Conservation (phyloP, 1,139 yeast species). For the Geotrichum bryndzae region DNA sequence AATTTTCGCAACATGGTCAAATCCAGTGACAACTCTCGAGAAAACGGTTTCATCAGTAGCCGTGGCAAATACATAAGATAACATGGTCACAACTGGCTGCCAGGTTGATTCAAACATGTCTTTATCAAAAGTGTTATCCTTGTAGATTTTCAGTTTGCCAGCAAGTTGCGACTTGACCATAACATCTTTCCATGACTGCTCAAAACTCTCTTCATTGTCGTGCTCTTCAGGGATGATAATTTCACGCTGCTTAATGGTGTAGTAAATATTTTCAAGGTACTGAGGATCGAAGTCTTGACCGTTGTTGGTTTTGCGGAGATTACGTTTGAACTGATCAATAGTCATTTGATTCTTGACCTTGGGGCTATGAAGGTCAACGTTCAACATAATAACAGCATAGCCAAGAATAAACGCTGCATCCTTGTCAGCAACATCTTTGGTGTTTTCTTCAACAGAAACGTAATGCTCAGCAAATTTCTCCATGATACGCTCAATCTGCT, state of each 20-base stretch:
- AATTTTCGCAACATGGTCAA: constrained; percentile 76
- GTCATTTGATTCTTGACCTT: constrained; percentile 77
- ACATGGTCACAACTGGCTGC: constrained; percentile 57
- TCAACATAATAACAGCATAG: constrained; percentile 85
- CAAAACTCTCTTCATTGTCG: constrained; percentile 80
- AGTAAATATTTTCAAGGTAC: constrained; percentile 71
- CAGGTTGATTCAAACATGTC: constrained; percentile 61
- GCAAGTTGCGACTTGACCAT: constrained; percentile 43
- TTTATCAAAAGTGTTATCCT: constrained; percentile 52
- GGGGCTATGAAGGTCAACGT: constrained; percentile 86
- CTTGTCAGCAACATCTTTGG: constrained; percentile 35
- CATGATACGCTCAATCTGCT: constrained; percentile 86
- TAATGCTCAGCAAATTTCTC: constrained; percentile 82
- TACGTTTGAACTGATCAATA: constrained; percentile 69
- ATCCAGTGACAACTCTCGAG: constrained; percentile 76
- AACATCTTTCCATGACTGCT: constrained; percentile 85
- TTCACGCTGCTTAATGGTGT: constrained; percentile 76
- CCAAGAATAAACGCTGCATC: constrained; percentile 91
- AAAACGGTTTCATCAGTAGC: constrained; percentile 89
- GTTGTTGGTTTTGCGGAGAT: constrained; percentile 69
- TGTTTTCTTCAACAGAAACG: constrained; percentile 35
- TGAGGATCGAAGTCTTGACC: constrained; percentile 67
- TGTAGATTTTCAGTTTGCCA: constrained; percentile 27
- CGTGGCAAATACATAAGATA: constrained; percentile 71
- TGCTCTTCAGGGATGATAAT: constrained; percentile 98